Percentiles rank a stretch among this genome's conserved stretches.
Evolutionary conservation across 1,284 basidiomycete genomes (phyloP).

Genomic region (Leccinum pachyderme): DNA sequence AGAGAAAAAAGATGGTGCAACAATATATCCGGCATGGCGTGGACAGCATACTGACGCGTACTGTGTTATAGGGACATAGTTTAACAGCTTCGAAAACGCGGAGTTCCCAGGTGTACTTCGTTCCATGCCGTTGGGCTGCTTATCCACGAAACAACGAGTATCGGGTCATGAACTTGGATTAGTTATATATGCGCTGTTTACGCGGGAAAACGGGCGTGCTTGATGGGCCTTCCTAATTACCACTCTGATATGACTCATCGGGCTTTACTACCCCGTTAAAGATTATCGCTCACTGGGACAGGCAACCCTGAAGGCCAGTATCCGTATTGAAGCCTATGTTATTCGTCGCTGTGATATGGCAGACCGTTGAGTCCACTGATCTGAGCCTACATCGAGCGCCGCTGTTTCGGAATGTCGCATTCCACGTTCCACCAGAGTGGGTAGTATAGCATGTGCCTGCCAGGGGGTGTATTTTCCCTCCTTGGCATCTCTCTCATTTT

Average conservation of each 20-base stretch:
- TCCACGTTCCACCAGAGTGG: background rate
- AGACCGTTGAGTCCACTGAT: background rate
- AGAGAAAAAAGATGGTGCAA: background rate
- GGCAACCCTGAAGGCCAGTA: background rate
- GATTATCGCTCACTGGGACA: background rate
- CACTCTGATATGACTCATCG: background rate
- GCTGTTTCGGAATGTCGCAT: background rate
- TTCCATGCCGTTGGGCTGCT: constrained; percentile 99
- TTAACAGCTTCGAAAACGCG: constrained; percentile 87
- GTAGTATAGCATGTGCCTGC: background rate
- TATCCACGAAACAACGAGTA: constrained; percentile 69
- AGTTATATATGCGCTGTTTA: background rate
- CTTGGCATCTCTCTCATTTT: background rate
- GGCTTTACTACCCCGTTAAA: background rate
- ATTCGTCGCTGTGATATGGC: background rate
- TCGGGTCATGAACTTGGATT: background rate
- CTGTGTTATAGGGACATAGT: constrained; percentile 62
- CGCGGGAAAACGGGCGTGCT: background rate
- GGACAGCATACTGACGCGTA: background rate
- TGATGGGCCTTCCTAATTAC: background rate
- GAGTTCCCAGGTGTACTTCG: constrained; percentile 94
- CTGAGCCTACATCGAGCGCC: background rate
- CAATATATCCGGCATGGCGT: background rate
- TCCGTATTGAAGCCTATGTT: background rate
- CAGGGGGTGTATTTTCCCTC: background rate